Evolutionary conservation across 1,284 basidiomycete species (phyloP).

Genomic region (Puccinia triticina): DNA sequence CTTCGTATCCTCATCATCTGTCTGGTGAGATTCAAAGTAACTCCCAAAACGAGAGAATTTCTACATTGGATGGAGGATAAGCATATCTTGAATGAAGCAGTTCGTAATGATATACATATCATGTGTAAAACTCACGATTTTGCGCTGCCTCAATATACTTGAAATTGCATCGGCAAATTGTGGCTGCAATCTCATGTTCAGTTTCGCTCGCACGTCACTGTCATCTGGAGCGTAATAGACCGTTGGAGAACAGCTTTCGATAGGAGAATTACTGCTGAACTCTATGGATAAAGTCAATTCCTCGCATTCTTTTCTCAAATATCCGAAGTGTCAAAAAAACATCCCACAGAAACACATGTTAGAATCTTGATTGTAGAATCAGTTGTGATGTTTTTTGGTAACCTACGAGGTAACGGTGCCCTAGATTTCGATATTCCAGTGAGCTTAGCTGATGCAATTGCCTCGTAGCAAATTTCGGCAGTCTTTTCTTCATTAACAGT

Average conservation of each 20-base stretch:
- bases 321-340: neutral
- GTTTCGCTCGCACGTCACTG: neutral
- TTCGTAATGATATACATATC: neutral
- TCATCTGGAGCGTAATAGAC: slow-evolving; percentile 18
- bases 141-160: slow-evolving; percentile 21
- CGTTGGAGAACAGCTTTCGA: slow-evolving; percentile 12
- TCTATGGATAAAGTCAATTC: slow-evolving; percentile 27
- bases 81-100: neutral
- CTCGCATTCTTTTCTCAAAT: slow-evolving; percentile 17
- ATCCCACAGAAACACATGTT: neutral
- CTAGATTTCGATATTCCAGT: slow-evolving; percentile 4
- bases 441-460: slow-evolving; percentile 9
- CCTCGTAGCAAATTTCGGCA: slow-evolving; percentile 41
- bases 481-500: slow-evolving; percentile 9
- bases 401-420: neutral
- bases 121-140: slow-evolving; percentile 20
- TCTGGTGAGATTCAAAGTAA: neutral
- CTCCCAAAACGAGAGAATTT: neutral
- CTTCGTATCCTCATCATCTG: neutral
- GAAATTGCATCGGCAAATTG: neutral
- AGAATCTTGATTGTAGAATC: neutral
- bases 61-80: slow-evolving; percentile 3
- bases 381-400: neutral
- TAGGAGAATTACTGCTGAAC: neutral
- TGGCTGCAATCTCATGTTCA: slow-evolving; percentile 15